A percentile compares a stretch with the other conserved stretches of the same genome.
Conservation (phyloP, 2,329 filamentous ascomycete species). For the Phyllosticta citriasiana region DNA sequence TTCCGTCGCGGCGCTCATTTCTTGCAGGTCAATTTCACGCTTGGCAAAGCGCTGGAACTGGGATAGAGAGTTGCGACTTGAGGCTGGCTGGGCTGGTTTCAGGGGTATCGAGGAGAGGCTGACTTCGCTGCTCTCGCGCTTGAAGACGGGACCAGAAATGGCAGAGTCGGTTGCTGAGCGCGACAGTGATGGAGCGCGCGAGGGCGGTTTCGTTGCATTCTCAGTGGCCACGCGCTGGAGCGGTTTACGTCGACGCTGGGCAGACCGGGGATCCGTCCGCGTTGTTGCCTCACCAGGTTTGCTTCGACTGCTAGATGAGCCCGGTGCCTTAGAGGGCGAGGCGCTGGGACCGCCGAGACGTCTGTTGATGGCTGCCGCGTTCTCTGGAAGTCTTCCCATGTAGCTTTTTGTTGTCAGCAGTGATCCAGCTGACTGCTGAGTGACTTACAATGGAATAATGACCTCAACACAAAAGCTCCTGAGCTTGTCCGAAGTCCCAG, state of each 20-base stretch:
- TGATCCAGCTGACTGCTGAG: no score
- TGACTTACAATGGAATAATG: slow-evolving; percentile 62
- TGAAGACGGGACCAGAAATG: slow-evolving; percentile 44
- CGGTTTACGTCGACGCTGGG: slow-evolving; percentile 38
- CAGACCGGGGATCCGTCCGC: slow-evolving; percentile 19
- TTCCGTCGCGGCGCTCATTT: slow-evolving; percentile 44
- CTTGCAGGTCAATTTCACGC: slow-evolving; percentile 46
- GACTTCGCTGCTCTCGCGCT: slow-evolving; percentile 58
- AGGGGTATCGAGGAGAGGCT: slow-evolving; percentile 38
- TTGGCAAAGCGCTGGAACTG: slow-evolving; percentile 38
- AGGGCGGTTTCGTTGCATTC: slow-evolving; percentile 25
- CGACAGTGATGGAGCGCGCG: slow-evolving; percentile 54
- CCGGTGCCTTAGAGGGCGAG: slow-evolving; percentile 43
- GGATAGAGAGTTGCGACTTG: slow-evolving; percentile 26
- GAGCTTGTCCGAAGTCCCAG: slow-evolving; percentile 47
- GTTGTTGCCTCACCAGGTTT: slow-evolving; percentile 28
- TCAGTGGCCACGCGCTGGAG: slow-evolving; percentile 54
- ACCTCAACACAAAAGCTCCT: slow-evolving; percentile 73
- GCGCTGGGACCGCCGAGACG: slow-evolving; percentile 66
- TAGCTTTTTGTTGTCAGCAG: slow-evolving; percentile 44
- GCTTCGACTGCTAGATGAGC: slow-evolving; percentile 27
- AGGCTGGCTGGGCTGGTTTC: slow-evolving; percentile 31
- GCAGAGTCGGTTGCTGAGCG: slow-evolving; percentile 57
- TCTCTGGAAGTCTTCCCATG: slow-evolving; percentile 61
- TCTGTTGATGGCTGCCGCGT: slow-evolving; percentile 60